Base-by-base conservation (phyloP, 371 early-diverging fungal species). In the Rhizopus microsporus region DNA sequence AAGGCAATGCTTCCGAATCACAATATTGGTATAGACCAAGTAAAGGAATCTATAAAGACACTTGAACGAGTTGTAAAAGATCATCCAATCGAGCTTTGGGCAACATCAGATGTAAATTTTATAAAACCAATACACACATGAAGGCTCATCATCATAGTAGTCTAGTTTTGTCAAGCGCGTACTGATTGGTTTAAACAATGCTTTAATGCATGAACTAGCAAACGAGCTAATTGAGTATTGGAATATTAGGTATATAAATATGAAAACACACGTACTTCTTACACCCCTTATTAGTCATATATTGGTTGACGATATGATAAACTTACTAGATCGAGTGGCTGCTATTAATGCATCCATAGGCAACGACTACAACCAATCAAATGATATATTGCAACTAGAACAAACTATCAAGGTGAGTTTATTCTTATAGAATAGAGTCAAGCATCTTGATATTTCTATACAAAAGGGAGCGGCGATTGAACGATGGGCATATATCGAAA, bases 1-100 rank as follows among this genome's bases (percentile, higher is more conserved):
- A 81, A 84, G 60, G 56, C 63, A 61, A 63, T 59, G 65, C 70
- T 48, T 58, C 60, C 73, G 58, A 35, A 68, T 52, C 50, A 60
- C 4, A 58, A 60, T 37, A 34, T 68, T 1, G 71, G 64, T 35
- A 69, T 73, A 44, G 74, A 74, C 4, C 77, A 72, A 38, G 67
- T 77, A 16, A 68, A 67, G 33, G 67, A 74, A 50, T 71, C 72
- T 0, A 33, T 71, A 6, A 50, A 67, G 43, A 44, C 62, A 5
- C 52, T 72, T 10, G 67, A 68, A 6, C 68, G 62, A 40, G 67
- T 65, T 1, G 53, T 61, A 4, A 71, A 69, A 15, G 65, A 67
- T 37, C 57, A 67, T 34, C 62, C 67, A 33, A 30, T 69, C 4
- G 42, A 40, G 17, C 60, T 42, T 4, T 77, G 77, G 77, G 53